Base-by-base conservation (phyloP, 2,329 filamentous ascomycete genomes). In the Beauveria pseudobassiana region DNA sequence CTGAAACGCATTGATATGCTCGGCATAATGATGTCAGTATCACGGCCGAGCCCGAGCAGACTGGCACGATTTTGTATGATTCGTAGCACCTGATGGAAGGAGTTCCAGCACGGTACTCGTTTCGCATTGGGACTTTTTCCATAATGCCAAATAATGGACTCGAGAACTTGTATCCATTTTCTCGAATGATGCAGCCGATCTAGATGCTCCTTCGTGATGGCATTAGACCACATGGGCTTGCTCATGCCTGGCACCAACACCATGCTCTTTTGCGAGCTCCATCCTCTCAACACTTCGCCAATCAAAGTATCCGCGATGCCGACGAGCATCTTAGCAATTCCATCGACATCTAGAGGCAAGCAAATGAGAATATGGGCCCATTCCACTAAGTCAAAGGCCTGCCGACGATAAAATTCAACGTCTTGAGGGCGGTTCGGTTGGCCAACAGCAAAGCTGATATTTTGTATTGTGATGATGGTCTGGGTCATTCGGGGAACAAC, bases 291-390 rank as follows among this genome's bases (percentile, higher is more conserved):
- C 1, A 96, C 84, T 67, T 93, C 89, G 58, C 96, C 80, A 8
- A 96, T 80, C 59, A 96, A 80, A 34, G 87, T 96, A 69, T 91
- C 91, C 3, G 90, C 87, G 62, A 93, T 83, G 58, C 93, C 93
- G 59, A 88, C 85, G 70, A 96, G 80, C 91, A 97, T 96, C 72
- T 91, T 91, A 34, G 90, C 90, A 61, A 96, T 81, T 61, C 87
- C 88, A 70, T 95, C 89, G 8, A 91, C 90, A 72, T 95, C 89
- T 54, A 96, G 87, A 3, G 93, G 91, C 7, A 89, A 89, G 61
- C 96, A 83, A 38, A 96, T 86, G 63, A 96, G 80, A 66, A 96
- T 77, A 73, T 96, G 90, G 6, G 93, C 91, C 93, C 93, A 97
- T 64, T 90, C 84, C 66, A 91, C 90, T 63, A 96, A 75, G 65